phyloP scores from a whole-genome alignment of 2,329 filamentous ascomycete genomes.

The Penicillium verrucosum region DNA sequence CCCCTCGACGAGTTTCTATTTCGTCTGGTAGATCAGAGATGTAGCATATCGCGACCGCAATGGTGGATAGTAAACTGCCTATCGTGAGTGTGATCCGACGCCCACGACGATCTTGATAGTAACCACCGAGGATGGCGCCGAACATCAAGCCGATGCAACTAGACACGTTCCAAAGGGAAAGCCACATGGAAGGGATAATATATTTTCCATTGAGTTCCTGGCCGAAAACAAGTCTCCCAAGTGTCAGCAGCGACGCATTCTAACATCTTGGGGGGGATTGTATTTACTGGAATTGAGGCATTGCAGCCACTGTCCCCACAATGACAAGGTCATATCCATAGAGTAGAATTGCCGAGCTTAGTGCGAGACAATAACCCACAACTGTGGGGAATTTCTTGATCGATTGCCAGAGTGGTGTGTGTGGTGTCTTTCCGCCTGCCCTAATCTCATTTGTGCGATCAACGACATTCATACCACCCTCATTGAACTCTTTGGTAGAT shows the following conservation, averaged over 20 bases:
- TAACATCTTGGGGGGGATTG: neutral
- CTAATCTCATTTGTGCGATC: neutral
- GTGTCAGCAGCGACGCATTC: neutral
- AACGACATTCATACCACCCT: neutral
- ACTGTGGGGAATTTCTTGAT: conserved; percentile 16
- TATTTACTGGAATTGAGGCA: conserved; percentile 29
- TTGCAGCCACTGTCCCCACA: conserved; percentile 26
- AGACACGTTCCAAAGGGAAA: conserved; percentile 43
- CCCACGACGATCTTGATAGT: conserved; percentile 40
- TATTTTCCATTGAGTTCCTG: conserved; percentile 26
- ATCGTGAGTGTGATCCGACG: conserved; percentile 35
- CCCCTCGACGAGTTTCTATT: conserved; percentile 29
- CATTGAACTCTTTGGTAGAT: neutral
- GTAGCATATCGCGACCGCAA: conserved; percentile 29
- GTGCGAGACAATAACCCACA: conserved; percentile 15
- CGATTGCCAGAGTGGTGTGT: conserved; percentile 16
- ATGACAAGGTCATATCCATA: conserved; percentile 31
- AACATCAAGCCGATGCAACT: conserved; percentile 38
- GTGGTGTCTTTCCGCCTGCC: neutral
- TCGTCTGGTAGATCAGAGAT: conserved; percentile 17
- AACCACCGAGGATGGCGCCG: conserved; percentile 38
- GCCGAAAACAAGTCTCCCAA: conserved; percentile 26
- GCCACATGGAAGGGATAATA: conserved; percentile 42
- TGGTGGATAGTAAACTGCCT: conserved; percentile 36
- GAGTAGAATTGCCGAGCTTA: conserved; percentile 24